Evolutionary conservation across 2,329 filamentous ascomycete species (phyloP), one percentile per base, ranked within the genome.

Genomic region (Cytospora chrysosperma): DNA sequence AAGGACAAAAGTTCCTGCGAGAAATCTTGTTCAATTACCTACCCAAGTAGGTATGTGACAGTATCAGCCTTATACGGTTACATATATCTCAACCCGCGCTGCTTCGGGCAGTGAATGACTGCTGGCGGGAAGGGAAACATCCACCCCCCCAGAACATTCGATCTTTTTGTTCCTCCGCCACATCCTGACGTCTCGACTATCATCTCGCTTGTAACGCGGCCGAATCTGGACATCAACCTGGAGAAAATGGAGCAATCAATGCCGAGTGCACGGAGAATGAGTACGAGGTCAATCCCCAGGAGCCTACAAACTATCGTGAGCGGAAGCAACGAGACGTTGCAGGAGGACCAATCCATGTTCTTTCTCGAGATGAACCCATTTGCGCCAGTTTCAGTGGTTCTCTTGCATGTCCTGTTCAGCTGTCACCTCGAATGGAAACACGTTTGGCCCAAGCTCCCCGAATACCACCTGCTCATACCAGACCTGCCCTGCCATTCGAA

Each of bases 371-470:
- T 65, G 47, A 53, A 63, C n/a, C 64, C 61, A 2, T 65, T 57
- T 34, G 62, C 62, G n/a, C 62, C 62, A 30, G 59, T 65, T 5
- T 80, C 78, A 0, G 69, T 83, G 4, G 70, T 84, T 17, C 73
- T 83, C 61, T 72, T 83, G 15, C 81, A 83, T 65, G 80, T 81
- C 37, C 81, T 81, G 56, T 80, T 81, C 30, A 81, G 79, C 5
- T 78, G 77, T 40, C 72, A 74, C 15, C 70, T 74, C 37, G 80
- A 82, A 70, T 83, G 79, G 77, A 62, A 70, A 4, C 68, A 72
- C 59, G 74, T 78, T 52, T 72, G 72, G 56, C 71, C 74, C 19
- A 71, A 73, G 60, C 69, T 80, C 3, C 43, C 69, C 1, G 70
- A 73, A 53, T 78, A 77, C 65, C 77, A 78, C 65, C 69, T 80